Evolutionary conservation across 192 early-diverging fungal genomes (phyloP).

Genomic region (Gonapodya sp.): DNA sequence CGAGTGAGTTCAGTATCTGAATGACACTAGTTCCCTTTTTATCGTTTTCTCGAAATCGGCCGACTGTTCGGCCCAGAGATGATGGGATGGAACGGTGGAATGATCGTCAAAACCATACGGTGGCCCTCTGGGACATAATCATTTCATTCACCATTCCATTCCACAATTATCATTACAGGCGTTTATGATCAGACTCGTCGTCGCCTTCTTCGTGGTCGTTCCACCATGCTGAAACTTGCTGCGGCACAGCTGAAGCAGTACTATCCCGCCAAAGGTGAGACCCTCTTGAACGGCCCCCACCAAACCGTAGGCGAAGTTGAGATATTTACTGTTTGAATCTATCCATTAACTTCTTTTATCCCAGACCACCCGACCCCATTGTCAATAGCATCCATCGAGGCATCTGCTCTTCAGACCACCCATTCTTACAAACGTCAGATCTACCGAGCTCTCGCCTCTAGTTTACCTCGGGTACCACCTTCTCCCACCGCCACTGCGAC

Average conservation of each 20-base stretch:
- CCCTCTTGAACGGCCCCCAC: conserved; percentile 15
- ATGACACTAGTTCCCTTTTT: too few species aligned
- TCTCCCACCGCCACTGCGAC: too few species aligned
- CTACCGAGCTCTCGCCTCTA: neutral
- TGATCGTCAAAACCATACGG: too few species aligned
- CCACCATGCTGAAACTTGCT: conserved; percentile 70
- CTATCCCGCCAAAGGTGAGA: conserved; percentile 31
- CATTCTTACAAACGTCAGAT: neutral
- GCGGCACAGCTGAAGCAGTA: conserved; percentile 60
- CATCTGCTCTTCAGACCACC: neutral
- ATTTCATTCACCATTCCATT: too few species aligned
- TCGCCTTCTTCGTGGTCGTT: conserved; percentile 61
- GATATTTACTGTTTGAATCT: too few species aligned
- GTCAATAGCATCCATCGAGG: neutral
- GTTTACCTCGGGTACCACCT: neutral
- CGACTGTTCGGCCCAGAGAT: neutral
- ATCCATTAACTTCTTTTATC: neutral
- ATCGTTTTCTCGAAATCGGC: neutral
- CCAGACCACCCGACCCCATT: neutral
- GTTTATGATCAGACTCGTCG: conserved; percentile 69
- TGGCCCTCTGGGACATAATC: too few species aligned
- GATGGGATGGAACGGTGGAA: too few species aligned
- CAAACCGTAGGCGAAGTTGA: too few species aligned
- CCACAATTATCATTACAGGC: neutral
- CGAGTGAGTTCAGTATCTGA: conserved; percentile 49